These are phyloP conservation scores for Kazachstania kunashirensis DNA, from an alignment of 805 yeast genomes.

Conservation along the genomic window DNA sequence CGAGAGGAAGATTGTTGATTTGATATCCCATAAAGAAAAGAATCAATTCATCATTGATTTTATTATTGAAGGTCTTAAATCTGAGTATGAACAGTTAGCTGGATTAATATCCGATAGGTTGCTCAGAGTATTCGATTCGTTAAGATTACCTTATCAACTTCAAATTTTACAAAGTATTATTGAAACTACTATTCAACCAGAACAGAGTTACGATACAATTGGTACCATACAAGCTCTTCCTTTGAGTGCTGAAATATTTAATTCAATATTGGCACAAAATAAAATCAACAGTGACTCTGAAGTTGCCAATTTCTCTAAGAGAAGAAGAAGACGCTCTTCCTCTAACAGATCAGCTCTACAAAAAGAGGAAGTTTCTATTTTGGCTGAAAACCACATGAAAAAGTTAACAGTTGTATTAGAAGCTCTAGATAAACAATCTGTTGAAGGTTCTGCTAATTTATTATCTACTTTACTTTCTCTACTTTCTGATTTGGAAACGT, in stretches of 20 bases:
- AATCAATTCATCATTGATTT: slow-evolving; percentile 49
- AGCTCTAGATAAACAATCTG: slow-evolving; percentile 47
- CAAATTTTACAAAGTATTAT: slow-evolving; percentile 50
- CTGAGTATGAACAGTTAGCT: slow-evolving; percentile 36
- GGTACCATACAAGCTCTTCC: slow-evolving; percentile 45
- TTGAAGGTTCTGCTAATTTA: slow-evolving; percentile 34
- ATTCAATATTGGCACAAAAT: slow-evolving; percentile 47
- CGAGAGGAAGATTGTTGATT: slow-evolving; percentile 48
- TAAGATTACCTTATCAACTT: slow-evolving; percentile 51
- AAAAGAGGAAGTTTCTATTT: slow-evolving; percentile 53
- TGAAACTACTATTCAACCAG: slow-evolving; percentile 40
- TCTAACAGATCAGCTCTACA: slow-evolving; percentile 67
- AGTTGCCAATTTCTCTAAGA: slow-evolving; percentile 43
- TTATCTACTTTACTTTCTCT: slow-evolving; percentile 48
- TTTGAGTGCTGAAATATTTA: slow-evolving; percentile 48
- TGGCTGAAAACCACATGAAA: slow-evolving; percentile 71
- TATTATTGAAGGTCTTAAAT: slow-evolving; percentile 43
- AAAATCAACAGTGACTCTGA: slow-evolving; percentile 41
- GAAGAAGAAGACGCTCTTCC: slow-evolving; percentile 72
- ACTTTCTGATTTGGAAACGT: slow-evolving; percentile 66
- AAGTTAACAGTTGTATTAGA: slow-evolving; percentile 75
- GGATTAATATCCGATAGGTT: slow-evolving; percentile 44
- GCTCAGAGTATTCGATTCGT: slow-evolving; percentile 42
- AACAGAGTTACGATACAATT: slow-evolving; percentile 42
- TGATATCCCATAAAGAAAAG: slow-evolving; percentile 56